These are phyloP conservation scores for Beauveria pseudobassiana DNA, from an alignment of 2,329 filamentous ascomycete species.

Conservation along the genomic window DNA sequence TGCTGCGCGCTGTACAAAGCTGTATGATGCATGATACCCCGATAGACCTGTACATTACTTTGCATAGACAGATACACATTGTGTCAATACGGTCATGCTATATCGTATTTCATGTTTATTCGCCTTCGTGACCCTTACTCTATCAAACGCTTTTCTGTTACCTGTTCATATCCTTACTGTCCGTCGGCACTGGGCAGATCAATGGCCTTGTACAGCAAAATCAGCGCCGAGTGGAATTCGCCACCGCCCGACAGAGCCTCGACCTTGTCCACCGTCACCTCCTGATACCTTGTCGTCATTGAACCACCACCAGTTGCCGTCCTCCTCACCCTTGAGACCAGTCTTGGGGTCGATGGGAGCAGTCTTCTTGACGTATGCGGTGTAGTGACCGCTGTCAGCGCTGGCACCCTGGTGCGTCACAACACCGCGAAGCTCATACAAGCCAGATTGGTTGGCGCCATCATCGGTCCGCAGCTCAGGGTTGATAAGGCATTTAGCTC, in stretches of 20 bases:
- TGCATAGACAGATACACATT: not conserved
- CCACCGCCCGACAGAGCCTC: conserved; percentile 83
- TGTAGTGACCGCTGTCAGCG: conserved; percentile 97
- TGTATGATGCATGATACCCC: conserved; percentile 13
- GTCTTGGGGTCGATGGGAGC: conserved; percentile 63
- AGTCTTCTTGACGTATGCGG: conserved; percentile 92
- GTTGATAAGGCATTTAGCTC: conserved; percentile 76
- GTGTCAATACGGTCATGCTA: not conserved
- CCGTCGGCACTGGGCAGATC: conserved; percentile 55
- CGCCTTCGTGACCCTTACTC: conserved; percentile 12
- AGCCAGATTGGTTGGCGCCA: conserved; percentile 83
- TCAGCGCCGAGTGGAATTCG: conserved; percentile 75
- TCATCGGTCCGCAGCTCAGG: conserved; percentile 68
- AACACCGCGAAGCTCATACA: conserved; percentile 90
- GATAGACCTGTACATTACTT: conserved; percentile 14
- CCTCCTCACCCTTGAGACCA: conserved; percentile 71
- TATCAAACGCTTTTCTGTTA: not conserved
- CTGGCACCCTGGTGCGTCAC: conserved; percentile 96
- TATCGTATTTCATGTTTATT: conserved; percentile 13
- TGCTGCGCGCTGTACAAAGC: not conserved
- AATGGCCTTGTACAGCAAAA: conserved; percentile 71
- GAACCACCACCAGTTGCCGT: conserved; percentile 99
- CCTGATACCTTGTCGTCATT: conserved; percentile 96
- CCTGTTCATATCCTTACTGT: conserved; percentile 17
- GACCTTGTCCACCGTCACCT: conserved; percentile 88